Percentiles rank a stretch among this genome's conserved stretches.
Conservation (phyloP, 2,329 filamentous ascomycete genomes). For the Aureobasidium sp. region DNA sequence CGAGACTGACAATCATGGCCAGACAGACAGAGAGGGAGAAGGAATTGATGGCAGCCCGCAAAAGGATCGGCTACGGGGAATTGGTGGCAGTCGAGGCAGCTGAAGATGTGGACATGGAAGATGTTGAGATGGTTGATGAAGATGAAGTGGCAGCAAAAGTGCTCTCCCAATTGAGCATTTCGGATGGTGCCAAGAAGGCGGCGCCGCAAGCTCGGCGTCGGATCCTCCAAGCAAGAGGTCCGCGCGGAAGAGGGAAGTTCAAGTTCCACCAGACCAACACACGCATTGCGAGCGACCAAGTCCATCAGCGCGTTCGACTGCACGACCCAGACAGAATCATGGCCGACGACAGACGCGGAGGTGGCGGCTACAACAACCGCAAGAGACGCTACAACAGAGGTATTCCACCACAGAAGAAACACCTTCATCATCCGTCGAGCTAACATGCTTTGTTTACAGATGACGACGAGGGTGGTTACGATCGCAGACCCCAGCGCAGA, state of each 20-base stretch:
- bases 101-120: background rate
- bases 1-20: background rate
- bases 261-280: background rate
- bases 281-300: background rate
- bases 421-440: constrained; percentile 16
- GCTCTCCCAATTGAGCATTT: background rate
- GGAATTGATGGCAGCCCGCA: background rate
- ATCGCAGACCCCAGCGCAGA: constrained; percentile 63
- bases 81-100: background rate
- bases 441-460: constrained; percentile 37
- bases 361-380: constrained; percentile 51
- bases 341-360: constrained; percentile 23
- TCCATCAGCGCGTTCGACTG: background rate
- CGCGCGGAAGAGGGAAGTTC: background rate
- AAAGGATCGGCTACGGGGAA: background rate
- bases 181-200: background rate
- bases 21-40: background rate
- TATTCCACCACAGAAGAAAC: constrained; percentile 28
- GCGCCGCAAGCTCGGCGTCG: background rate
- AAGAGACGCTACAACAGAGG: constrained; percentile 70
- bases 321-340: constrained; percentile 20
- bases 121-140: background rate
- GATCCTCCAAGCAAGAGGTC: background rate
- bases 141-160: background rate
- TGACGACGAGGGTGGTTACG: constrained; percentile 67